A percentile compares a stretch with the other conserved stretches of the same genome.
Conservation (phyloP, 148 eudicot species). For the Fagopyrum homotropicum region DNA sequence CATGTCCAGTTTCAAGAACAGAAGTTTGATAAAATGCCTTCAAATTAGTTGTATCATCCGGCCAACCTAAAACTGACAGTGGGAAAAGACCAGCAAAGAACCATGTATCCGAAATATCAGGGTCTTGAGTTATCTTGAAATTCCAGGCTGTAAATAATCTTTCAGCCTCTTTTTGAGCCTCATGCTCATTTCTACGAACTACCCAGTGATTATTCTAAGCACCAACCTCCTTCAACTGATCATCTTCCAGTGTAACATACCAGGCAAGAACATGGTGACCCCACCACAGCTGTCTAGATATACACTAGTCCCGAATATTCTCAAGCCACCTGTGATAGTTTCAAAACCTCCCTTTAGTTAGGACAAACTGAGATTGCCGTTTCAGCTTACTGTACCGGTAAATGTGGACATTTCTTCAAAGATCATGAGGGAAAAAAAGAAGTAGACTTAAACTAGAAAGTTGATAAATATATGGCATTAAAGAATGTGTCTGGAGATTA, state of each 20-base stretch:
- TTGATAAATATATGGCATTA: too few species aligned
- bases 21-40: constrained; percentile 82
- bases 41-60: constrained; percentile 78
- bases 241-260: constrained; percentile 78
- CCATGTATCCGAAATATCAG: constrained; percentile 95
- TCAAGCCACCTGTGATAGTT: too few species aligned
- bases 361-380: too few species aligned
- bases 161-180: constrained; percentile 60
- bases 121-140: constrained; percentile 73
- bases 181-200: constrained; percentile 70
- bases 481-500: too few species aligned
- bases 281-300: constrained; percentile 99
- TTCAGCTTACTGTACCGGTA: too few species aligned
- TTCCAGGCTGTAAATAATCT: constrained; percentile 49
- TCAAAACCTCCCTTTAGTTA: too few species aligned
- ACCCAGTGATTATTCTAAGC: constrained; percentile 84
- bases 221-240: constrained; percentile 67
- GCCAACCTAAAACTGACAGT: constrained; percentile 95
- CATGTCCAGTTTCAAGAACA: constrained; percentile 91
- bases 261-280: constrained; percentile 95
- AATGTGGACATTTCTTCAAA: too few species aligned
- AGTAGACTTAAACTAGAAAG: too few species aligned
- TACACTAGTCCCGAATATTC: constrained; percentile 28
- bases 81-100: constrained; percentile 94
- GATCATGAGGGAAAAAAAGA: too few species aligned